Conservation (phyloP, 495 filamentous ascomycete species). For the Penicillium roqueforti region DNA sequence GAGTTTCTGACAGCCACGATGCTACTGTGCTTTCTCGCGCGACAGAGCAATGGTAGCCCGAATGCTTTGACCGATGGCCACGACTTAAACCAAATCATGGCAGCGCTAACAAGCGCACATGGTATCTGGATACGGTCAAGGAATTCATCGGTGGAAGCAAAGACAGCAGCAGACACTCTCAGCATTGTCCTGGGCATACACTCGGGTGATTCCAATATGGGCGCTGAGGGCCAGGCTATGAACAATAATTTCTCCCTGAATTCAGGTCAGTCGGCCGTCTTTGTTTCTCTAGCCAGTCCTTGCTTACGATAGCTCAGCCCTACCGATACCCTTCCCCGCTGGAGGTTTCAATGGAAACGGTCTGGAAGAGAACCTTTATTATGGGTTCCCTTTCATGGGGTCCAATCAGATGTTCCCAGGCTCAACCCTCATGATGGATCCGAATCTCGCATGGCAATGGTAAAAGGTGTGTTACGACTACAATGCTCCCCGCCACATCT, state of each 20-base stretch:
- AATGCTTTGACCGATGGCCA: neutral
- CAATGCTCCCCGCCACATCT: neutral
- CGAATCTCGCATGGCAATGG: constrained; percentile 5
- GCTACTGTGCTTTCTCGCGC: neutral
- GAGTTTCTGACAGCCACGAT: neutral
- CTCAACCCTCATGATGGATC: neutral
- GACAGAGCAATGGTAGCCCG: neutral
- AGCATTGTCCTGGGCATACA: neutral
- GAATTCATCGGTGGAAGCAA: neutral
- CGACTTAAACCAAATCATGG: neutral
- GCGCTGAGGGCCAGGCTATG: neutral
- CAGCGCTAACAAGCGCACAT: neutral
- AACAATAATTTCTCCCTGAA: neutral
- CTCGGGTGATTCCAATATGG: neutral
- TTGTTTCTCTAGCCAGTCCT: neutral
- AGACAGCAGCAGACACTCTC: neutral
- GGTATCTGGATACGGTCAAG: neutral
- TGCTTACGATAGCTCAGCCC: neutral
- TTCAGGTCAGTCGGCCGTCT: neutral
- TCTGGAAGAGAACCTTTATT: neutral
- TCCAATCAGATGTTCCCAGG: constrained; percentile 4
- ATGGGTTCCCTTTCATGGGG: neutral
- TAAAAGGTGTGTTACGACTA: constrained; percentile 2
- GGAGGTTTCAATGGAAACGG: neutral
- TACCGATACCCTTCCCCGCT: neutral